Base-by-base conservation (phyloP, 1,139 yeast species). In the Pichia cactophila region DNA sequence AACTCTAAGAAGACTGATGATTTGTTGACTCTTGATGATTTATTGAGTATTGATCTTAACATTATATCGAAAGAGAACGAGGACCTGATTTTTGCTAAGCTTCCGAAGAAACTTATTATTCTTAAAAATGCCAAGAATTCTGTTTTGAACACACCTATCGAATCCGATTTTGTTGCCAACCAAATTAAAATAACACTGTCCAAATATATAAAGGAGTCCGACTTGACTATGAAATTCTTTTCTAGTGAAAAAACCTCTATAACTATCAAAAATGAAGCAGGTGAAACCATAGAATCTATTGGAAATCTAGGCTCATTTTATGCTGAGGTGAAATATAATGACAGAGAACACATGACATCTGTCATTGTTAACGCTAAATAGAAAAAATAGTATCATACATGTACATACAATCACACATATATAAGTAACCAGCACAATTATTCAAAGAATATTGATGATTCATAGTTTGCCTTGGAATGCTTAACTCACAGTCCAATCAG, bases 21-120 rank as follows among this genome's bases (percentile, higher is more conserved):
- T 5, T 23, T 57, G 16, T 45, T 63, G 17, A 56, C 63, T 1
- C 47, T 63, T 39, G 65, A 62, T 37, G 61, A 63, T 39, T 53
- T 63, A 42, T 42, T 61, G 17, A 45, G 58, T 7, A 47, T 62
- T 20, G 62, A 60, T 46, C 41, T 60, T 38, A 53, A 59, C 26
- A 51, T 53, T 16, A 40, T 57, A 9, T 36, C 58, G 1, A 56
- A 56, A n/a, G 40, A 51, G 6, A 55, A 60, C 33, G 49, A 42
- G 26, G 56, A 54, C 11, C 48, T 53, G 11, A 50, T 60, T 17
- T 48, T 57, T 20, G 46, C 56, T 3, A 56, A 54, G 33, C 50
- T 61, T 28, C 65, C 66, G 44, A 56, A 53, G 53, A 58, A 54
- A 44, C 46, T 62, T 26, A 47, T 60, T 9, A 54, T 61, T 43